Evolutionary conservation across 2,329 filamentous ascomycete genomes (phyloP), one percentile per base, ranked within the genome.

Genomic region (Alternaria arbusti): DNA sequence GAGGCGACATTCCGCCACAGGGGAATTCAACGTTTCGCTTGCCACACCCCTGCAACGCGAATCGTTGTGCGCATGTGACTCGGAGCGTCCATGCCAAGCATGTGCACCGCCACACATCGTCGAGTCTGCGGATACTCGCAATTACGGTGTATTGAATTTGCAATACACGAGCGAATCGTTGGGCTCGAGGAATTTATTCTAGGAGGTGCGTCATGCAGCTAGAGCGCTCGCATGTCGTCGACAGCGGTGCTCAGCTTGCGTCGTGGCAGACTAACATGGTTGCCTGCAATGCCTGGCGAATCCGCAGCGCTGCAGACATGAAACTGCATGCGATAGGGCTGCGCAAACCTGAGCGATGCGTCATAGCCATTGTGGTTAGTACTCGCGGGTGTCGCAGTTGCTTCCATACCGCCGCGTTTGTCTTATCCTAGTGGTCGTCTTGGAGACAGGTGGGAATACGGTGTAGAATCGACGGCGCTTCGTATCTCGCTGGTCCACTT

Each of bases 241-340:
- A 60, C 62, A 69, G 63, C 51, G 71, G 66, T 54, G 61, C 70
- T 73, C 70, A 74, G 73, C 69, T 68, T 75, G 70, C 71, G 65
- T 74, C 72, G 68, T 72, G 70, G 70, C 70, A 75, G 66, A 65
- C 74, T 71, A 79, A 75, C 70, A 73, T 75, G 71, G 73, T 67
- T 66, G 70, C 67, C 32, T 36, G 32, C 32, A 36, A 36, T 36
- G 32, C 32, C 69, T 71, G 72, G 71, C 59, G 61, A 72, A 66
- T 67, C 70, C 70, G 68, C 69, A 52, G 65, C 63, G 65, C 63
- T 68, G 72, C 63, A 62, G 66, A 52, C 52, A 50, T 64, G 63
- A 57, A 64, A 62, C 67, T 72, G 64, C 64, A 59, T 57, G 54
- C 67, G 57, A 68, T 72, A 75, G 71, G 73, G 74, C 73, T 73